Evolutionary conservation across 495 filamentous ascomycete species (phyloP).

Genomic region (Talaromyces trachyspermus): DNA sequence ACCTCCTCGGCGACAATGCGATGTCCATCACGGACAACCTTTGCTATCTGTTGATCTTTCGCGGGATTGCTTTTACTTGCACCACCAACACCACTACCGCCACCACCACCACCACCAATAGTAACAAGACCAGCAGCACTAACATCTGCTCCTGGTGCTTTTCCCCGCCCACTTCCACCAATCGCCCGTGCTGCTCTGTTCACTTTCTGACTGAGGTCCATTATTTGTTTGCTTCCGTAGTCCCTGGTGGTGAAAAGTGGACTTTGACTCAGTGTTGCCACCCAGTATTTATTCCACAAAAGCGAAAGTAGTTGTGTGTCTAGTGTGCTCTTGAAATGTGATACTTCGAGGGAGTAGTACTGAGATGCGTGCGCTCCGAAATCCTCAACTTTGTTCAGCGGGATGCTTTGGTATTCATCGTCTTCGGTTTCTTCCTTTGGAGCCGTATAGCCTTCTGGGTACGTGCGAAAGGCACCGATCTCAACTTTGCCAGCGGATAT

Average conservation of each 20-base stretch:
- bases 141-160: no score
- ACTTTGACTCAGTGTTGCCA: constrained; percentile 91
- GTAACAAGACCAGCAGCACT: no score
- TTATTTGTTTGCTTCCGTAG: constrained; percentile 86
- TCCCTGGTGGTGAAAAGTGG: constrained; percentile 91
- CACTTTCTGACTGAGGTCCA: constrained; percentile 77
- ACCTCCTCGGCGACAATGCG: constrained; percentile 83
- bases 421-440: constrained; percentile 38
- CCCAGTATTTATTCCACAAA: constrained; percentile 99
- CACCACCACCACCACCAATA: no score
- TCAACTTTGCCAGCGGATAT: constrained; percentile 94
- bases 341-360: constrained; percentile 87
- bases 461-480: constrained; percentile 94
- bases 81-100: constrained; percentile 11
- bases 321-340: constrained; percentile 86
- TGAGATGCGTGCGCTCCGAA: constrained; percentile 86
- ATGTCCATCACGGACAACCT: constrained; percentile 69
- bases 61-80: constrained; percentile 23
- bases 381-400: constrained; percentile 85
- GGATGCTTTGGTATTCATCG: constrained; percentile 65
- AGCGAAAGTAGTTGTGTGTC: constrained; percentile 78
- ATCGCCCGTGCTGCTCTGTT: constrained; percentile 49
- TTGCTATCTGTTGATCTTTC: constrained; percentile 63
- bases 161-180: constrained; percentile 11
- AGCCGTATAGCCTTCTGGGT: constrained; percentile 65